Percentiles rank a stretch among this genome's conserved stretches.
Evolutionary conservation across 2,329 filamentous ascomycete genomes (phyloP).

Genomic region (Colletotrichum sansevieriae): DNA sequence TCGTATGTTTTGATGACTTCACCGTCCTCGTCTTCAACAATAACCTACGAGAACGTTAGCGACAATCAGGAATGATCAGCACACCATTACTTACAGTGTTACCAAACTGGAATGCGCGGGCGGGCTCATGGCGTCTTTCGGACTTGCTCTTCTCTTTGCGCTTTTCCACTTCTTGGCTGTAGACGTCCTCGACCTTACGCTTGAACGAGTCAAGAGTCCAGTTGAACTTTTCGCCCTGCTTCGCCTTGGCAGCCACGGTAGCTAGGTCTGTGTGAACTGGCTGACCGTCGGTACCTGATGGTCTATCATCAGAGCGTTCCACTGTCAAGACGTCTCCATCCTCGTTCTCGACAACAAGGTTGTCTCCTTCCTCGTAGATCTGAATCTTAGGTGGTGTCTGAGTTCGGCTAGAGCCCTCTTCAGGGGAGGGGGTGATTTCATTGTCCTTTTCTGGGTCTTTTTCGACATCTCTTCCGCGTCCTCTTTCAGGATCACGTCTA

Average conservation of each 20-base stretch:
- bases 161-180: conserved; percentile 71
- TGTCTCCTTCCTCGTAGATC: conserved; percentile 83
- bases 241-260: conserved; percentile 44
- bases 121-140: conserved; percentile 74
- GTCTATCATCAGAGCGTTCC: conserved; percentile 57
- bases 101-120: conserved; percentile 87
- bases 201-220: conserved; percentile 63
- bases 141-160: conserved; percentile 71
- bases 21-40: conserved; percentile 88
- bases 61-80: neutral
- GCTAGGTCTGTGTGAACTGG: conserved; percentile 28
- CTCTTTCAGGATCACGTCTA: conserved; percentile 31
- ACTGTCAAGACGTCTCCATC: conserved; percentile 88
- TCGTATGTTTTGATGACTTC: conserved; percentile 90
- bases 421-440: conserved; percentile 34
- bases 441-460: conserved; percentile 37
- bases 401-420: conserved; percentile 31
- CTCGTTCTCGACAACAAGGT: conserved; percentile 85
- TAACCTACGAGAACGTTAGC: conserved; percentile 69
- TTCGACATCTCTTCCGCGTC: neutral
- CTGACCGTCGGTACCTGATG: conserved; percentile 29
- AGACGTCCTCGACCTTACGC: conserved; percentile 64
- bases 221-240: conserved; percentile 49
- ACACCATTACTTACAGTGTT: conserved; percentile 70
- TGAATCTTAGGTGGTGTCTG: conserved; percentile 61